Base-by-base conservation (phyloP, 257 asterid species). In the Nicotiana benthamiana region DNA sequence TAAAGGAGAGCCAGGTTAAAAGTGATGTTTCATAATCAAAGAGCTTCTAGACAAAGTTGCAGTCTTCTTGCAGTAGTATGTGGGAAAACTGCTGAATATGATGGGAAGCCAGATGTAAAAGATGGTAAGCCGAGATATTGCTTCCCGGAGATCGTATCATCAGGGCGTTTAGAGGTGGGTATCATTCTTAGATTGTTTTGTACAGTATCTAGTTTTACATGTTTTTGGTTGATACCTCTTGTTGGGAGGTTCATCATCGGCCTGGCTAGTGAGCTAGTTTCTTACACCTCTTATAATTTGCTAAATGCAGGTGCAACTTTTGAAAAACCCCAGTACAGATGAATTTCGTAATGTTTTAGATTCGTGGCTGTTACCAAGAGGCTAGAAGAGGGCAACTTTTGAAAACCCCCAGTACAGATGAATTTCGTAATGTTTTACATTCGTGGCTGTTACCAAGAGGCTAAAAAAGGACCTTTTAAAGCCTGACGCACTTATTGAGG, bases 401-500 rank as follows among this genome's bases (percentile, higher is more conserved):
- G 92, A 90, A 79, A 83, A 91, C 86, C 79, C 98, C 99, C 6
- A 88, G 90, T 70, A 56, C 68, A 0, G 95, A 94, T 79, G 99
- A 96, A 66, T 90, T 92, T 77, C 85, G 86, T 61, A 92, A 87
- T 86, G 90, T 83, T 56, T 57, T 92, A 75, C 96, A 94, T 83
- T 84, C 93, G 16, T 88, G n/a, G 90, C 95, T 82, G 98, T 92
- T 90, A 92, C 96, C 80, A 91, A 82, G 85, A 92, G 93, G 85
- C 98, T 93, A 65, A 98, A 95, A 90, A 96, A 95, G 83, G 99
- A 95, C 88, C 96, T 95, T 89, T 84, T 89, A 88, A 95, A 95
- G 83, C 91, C 97, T 81, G 99, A 95, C 87, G 88, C 97, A 81
- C 97, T 95, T 85, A 95, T 95, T 85, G 99, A 95, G 99, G 99